Conservation (phyloP, 1,284 basidiomycete species). For the Flammula alnicola region DNA sequence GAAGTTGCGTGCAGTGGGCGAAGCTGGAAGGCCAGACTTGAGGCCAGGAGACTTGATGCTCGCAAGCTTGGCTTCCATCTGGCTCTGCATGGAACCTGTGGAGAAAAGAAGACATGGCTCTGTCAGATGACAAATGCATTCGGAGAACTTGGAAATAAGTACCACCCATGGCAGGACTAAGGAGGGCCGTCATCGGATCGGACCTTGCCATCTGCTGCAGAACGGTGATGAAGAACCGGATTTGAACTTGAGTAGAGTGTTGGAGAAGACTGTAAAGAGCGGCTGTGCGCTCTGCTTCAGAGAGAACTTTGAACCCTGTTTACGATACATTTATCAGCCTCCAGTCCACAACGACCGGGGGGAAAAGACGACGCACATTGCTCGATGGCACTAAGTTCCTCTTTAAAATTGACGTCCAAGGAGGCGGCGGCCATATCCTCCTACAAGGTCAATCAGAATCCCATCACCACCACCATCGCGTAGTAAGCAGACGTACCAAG, state of each 20-base stretch:
- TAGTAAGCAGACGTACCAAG: slow-evolving; percentile 53
- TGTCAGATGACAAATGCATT: neutral
- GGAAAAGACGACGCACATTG: slow-evolving; percentile 77
- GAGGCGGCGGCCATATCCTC: slow-evolving; percentile 99
- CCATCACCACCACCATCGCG: neutral
- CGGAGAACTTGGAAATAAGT: slow-evolving; percentile 22
- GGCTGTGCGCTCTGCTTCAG: slow-evolving; percentile 98
- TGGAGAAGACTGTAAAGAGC: slow-evolving; percentile 99
- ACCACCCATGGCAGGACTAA: slow-evolving; percentile 88
- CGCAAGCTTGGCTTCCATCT: slow-evolving; percentile 96
- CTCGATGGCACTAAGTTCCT: slow-evolving; percentile 98
- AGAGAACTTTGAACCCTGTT: slow-evolving; percentile 97
- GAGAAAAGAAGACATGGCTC: neutral
- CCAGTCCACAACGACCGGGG: neutral
- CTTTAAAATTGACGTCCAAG: slow-evolving; percentile 98
- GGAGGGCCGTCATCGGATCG: slow-evolving; percentile 95
- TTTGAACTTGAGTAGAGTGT: slow-evolving; percentile 98
- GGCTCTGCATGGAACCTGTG: slow-evolving; percentile 88
- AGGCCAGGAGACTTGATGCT: slow-evolving; percentile 84
- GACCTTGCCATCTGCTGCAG: slow-evolving; percentile 98
- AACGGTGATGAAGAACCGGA: slow-evolving; percentile 98
- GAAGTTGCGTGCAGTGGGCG: slow-evolving; percentile 79
- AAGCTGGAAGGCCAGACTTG: slow-evolving; percentile 73
- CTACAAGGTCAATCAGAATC: slow-evolving; percentile 35
- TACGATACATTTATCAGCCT: slow-evolving; percentile 6